A percentile compares a stretch with the other conserved stretches of the same genome.
Evolutionary conservation across 139 green algal genomes (phyloP).

Genomic region (Chlamydomonas sp.): DNA sequence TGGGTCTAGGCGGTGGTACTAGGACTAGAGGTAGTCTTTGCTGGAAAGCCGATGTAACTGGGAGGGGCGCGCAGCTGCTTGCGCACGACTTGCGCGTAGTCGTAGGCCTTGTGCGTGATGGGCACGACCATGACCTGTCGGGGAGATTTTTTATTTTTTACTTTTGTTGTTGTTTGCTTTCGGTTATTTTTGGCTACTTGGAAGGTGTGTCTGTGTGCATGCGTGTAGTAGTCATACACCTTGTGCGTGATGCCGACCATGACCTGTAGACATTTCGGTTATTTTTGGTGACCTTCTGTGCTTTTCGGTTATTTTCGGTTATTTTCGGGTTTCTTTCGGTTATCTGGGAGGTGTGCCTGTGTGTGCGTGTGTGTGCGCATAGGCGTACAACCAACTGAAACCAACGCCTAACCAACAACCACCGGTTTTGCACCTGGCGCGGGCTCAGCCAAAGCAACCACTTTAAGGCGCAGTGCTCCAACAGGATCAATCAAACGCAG

Average conservation of each 20-base stretch:
- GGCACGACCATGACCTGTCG: conserved; percentile 92
- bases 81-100: conserved; percentile 73
- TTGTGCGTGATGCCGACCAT: background rate
- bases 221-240: background rate
- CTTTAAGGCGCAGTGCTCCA: background rate
- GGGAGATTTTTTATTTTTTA: background rate
- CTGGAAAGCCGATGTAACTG: no score
- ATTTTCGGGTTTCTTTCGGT: no score
- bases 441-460: conserved; percentile 29
- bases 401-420: no score
- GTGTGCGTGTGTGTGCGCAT: background rate
- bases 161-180: no score
- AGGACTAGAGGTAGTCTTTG: no score
- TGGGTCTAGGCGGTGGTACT: no score
- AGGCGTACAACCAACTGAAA: no score
- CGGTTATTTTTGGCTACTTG: no score
- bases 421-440: conserved; percentile 66
- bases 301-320: no score
- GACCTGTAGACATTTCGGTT: no score
- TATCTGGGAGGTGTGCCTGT: background rate
- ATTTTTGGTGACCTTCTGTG: no score
- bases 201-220: background rate
- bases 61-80: conserved; percentile 40
- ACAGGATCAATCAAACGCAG: background rate
- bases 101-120: conserved; percentile 67